Evolutionary conservation across 768 basidiomycete species (phyloP).

Genomic region (Coprinellus micaceus): DNA sequence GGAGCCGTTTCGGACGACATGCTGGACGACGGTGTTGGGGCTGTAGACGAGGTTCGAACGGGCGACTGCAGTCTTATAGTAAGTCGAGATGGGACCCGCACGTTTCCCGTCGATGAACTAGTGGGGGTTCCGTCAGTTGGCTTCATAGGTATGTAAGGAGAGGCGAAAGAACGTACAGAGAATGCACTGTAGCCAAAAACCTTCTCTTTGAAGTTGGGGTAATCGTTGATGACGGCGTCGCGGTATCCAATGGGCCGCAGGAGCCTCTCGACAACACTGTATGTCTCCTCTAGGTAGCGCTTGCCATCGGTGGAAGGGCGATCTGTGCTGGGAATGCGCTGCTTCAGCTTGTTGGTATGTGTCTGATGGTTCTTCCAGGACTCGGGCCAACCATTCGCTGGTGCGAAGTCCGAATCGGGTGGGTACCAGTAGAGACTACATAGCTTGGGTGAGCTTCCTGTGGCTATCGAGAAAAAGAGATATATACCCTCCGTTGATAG

Average conservation of each 20-base stretch:
- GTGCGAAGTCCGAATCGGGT: constrained; percentile 47
- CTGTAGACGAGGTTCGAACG: constrained; percentile 51
- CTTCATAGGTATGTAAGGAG: not conserved
- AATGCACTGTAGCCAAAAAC: constrained; percentile 53
- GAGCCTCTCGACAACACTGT: constrained; percentile 40
- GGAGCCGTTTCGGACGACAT: constrained; percentile 54
- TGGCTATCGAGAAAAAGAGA: not conserved
- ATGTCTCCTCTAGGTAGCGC: constrained; percentile 52
- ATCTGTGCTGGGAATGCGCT: constrained; percentile 55
- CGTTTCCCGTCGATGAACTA: constrained; percentile 45
- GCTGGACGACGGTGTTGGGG: constrained; percentile 44
- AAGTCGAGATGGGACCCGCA: constrained; percentile 57
- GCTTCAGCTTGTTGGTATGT: constrained; percentile 46
- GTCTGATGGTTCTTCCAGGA: constrained; percentile 51
- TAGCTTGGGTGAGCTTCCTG: not conserved
- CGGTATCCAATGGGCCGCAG: constrained; percentile 47
- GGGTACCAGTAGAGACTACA: constrained; percentile 52
- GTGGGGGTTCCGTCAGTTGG: not conserved
- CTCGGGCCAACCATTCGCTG: constrained; percentile 48
- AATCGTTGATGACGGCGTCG: constrained; percentile 52
- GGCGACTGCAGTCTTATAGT: constrained; percentile 52
- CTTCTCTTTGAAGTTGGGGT: constrained; percentile 55
- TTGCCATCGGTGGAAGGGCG: constrained; percentile 57
- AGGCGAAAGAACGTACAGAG: constrained; percentile 26
- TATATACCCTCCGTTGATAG: constrained; percentile 60